Evolutionary conservation across 2,329 filamentous ascomycete species (phyloP).

Genomic region (Aspergillus latus): DNA sequence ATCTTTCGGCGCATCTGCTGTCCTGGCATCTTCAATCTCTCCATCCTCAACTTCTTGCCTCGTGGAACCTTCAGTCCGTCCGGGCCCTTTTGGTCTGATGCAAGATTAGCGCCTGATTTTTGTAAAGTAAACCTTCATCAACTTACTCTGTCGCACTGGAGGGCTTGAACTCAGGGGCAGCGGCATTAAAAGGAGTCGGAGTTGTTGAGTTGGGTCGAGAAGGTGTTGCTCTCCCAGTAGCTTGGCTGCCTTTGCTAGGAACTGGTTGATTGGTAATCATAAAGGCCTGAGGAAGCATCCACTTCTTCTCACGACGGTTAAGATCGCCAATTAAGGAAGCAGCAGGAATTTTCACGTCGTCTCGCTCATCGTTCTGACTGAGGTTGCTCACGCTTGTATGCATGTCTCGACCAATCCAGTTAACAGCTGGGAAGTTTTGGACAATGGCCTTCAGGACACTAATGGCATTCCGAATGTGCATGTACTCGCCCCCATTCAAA

Average conservation of each 20-base stretch:
- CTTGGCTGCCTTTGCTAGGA: constrained; percentile 16
- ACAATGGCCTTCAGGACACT: constrained; percentile 79
- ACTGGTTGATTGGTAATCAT: constrained; percentile 34
- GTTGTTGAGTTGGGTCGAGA: constrained; percentile 32
- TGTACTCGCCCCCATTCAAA: constrained; percentile 82
- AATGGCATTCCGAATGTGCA: constrained; percentile 96
- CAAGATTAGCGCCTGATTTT: not conserved
- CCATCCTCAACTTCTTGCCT: constrained; percentile 46
- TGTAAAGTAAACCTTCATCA: not conserved
- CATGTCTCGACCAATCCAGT: constrained; percentile 71
- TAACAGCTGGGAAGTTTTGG: constrained; percentile 81
- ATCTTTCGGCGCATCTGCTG: constrained; percentile 34
- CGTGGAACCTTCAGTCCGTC: constrained; percentile 25
- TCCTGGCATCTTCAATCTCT: constrained; percentile 49
- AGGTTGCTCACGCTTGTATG: constrained; percentile 44
- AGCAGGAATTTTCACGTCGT: constrained; percentile 52
- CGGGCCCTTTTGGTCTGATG: constrained; percentile 30
- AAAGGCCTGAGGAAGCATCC: constrained; percentile 51
- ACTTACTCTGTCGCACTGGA: constrained; percentile 37
- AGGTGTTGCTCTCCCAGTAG: constrained; percentile 28
- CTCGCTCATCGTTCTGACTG: constrained; percentile 46
- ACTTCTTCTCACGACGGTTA: constrained; percentile 50
- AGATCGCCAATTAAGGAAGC: constrained; percentile 52
- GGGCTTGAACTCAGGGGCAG: constrained; percentile 45
- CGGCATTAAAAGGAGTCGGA: constrained; percentile 41